Conservation (phyloP, 805 yeast genomes). For the Yarrowia porcina region DNA sequence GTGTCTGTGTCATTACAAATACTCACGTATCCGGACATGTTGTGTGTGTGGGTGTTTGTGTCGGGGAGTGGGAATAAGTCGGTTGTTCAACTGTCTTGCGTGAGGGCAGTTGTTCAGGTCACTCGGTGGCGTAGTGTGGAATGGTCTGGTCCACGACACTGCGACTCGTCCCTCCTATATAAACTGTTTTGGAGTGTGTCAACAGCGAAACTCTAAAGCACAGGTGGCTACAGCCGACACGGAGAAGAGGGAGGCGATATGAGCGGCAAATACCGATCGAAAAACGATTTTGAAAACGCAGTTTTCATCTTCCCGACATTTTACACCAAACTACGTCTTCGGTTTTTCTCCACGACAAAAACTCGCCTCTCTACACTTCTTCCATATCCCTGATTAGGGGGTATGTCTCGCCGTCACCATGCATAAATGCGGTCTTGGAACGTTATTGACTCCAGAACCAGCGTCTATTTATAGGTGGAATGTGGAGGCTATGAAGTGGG, state of each 20-base stretch:
- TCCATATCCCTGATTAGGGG: background rate
- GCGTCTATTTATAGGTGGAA: conserved; percentile 9
- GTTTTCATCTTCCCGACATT: background rate
- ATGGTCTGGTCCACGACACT: background rate
- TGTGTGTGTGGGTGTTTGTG: conserved; percentile 1
- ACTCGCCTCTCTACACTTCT: background rate
- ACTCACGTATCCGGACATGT: conserved; percentile 17
- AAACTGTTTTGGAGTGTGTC: background rate
- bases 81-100: background rate
- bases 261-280: background rate
- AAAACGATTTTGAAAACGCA: background rate
- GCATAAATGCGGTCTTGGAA: background rate
- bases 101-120: background rate
- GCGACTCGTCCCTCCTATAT: background rate
- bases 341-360: too few relatives aligned
- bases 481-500: background rate
- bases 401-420: background rate
- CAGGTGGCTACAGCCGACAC: background rate
- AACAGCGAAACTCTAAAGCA: background rate
- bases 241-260: too few relatives aligned
- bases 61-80: background rate
- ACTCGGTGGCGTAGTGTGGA: background rate
- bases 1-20: too few relatives aligned
- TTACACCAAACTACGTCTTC: too few relatives aligned
- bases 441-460: background rate